Evolutionary conservation across 2,329 filamentous ascomycete genomes (phyloP), one percentile per base, ranked within the genome.

Genomic region (Botrytis paeoniae): DNA sequence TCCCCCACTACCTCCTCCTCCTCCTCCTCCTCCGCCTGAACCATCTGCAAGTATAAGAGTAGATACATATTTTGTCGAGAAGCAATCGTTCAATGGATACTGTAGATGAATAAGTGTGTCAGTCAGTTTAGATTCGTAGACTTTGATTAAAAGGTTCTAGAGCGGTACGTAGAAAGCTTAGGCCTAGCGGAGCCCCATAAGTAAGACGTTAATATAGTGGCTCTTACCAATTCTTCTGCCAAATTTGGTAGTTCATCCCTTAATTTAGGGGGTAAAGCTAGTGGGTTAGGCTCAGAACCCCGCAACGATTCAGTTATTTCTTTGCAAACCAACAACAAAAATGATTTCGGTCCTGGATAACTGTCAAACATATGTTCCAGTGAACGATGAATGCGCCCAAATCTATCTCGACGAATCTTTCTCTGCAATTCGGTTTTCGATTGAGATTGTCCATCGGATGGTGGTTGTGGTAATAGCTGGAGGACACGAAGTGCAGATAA

Each of bases 281-380:
- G 78, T 8, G 78, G 77, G 71, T 82, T 79, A 8, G 82, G 81
- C 20, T 84, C 81, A 10, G 74, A n/a, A 69, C 64, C 77, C 39
- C 81, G 80, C 51, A 84, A 78, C 20, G 78, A 78, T 45, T 79
- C 77, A 2, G 82, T 81, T 6, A 83, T 76, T 66, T 83, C 82
- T 74, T 80, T 82, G 74, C 82, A 83, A 16, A 82, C 78, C 41
- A 79, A 75, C n/a, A 84, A 78, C 32, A 83, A 77, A 70, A 83
- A 83, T 0, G 82, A 82, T 73, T 82, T 82, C 10, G 80, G 78
- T 1, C 80, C 81, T 5, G 82, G 81, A 74, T 83, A 84, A 71
- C 80, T 82, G 74, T 84, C 82, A 68, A 81, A 82, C 20, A 84
- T 75, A 45, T 79, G 80, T 63, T 84, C 82, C 22, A 84, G 73